Base-by-base conservation (phyloP, 2,329 filamentous ascomycete genomes). In the Botrytis byssoidea region DNA sequence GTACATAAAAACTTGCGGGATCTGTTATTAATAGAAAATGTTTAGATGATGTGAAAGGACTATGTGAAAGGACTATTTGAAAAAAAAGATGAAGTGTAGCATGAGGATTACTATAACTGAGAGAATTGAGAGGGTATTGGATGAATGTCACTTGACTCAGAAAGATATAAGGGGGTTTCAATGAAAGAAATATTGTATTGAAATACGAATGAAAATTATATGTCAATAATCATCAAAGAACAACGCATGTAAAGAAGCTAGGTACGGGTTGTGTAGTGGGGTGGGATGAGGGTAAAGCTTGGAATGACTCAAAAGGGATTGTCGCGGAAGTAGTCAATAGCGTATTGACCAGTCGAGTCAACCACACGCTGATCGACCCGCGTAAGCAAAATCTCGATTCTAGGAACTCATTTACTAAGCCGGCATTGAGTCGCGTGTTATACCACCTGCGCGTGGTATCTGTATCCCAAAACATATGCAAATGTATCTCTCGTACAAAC, bases 381-480 rank as follows among this genome's bases (percentile, higher is more conserved):
- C 3, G 35, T 61, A 18, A 25, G 59, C 12, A 61, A 22, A 40
- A 61, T 16, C 12, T 25, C 12, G 25, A 61, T 25, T 16, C 59
- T 61, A 61, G 59, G 59, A 1, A 61, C 25, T 37, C 35, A 61
- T 10, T 61, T 6, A 61, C 3, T 3, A 61, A 61, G 12, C 59
- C 59, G 22, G 12, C 14, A 40, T 9, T 7, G 14, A 61, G 1
- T 40, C 59, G 35, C 2, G 3, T 8, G 25, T 8, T 2, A 61
- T 4, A 61, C 59, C 35, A 61, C 1, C 0, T 2, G 22, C 22
- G 35, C 12, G 25, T 10, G 8, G 3, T 0, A 0, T 2, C 4
- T 61, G 1, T n/a, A 37, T 61, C 35, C 20, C 0, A 2, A 0
- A 0, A 4, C 35, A 61, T 22, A 4, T 25, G 3, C 3, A 5